Base-by-base conservation (phyloP, 208 protist genomes). In the Acanthamoeba polyphaga region DNA sequence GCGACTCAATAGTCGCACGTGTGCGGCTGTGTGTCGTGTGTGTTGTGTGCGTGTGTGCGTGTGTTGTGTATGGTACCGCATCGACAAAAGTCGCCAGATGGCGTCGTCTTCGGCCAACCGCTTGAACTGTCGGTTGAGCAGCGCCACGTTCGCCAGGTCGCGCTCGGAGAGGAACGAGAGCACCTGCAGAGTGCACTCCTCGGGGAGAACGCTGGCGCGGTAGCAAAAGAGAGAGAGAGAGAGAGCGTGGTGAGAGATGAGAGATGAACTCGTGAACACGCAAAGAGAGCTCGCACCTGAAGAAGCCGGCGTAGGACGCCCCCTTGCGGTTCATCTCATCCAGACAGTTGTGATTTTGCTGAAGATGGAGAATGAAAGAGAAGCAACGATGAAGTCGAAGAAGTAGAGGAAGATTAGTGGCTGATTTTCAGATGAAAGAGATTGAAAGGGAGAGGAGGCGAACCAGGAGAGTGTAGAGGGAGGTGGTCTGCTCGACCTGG, bases 81-180 rank as follows among this genome's bases (percentile, higher is more conserved):
- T 32, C 15, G 53, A n/a, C 27, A 90, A 46, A 1, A 90, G 58
- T 60, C 82, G 82, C 82, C 82, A 90, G 24, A 90, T 90, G 27
- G 58, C 53, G 32, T 90, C 58, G 58, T 90, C 82, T 32, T 90
- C 53, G 24, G 82, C 49, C 38, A 90, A 27, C 17, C 82, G 82
- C 49, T 60, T 70, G 49, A 90, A 90, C 53, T 68, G 82, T 43
- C 82, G 17, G 55, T 90, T 90, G 58, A 90, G 82, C 55, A n/a
- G 82, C 53, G 82, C 82, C 49, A 90, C 82, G 27, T 29, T 90
- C 6, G 53, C 58, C 4, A 90, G 82, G 32, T 90, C 82, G 9
- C 82, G 49, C 82, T 90, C 82, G 29, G 49, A 60, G 53, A 90
- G 82, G 38, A 70, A 90, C 13, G 53, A 70, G 10, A 90, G 82